Percentiles rank a stretch among this genome's conserved stretches.
Evolutionary conservation across 768 basidiomycete species (phyloP).

Genomic region (Polyporus arcularius): DNA sequence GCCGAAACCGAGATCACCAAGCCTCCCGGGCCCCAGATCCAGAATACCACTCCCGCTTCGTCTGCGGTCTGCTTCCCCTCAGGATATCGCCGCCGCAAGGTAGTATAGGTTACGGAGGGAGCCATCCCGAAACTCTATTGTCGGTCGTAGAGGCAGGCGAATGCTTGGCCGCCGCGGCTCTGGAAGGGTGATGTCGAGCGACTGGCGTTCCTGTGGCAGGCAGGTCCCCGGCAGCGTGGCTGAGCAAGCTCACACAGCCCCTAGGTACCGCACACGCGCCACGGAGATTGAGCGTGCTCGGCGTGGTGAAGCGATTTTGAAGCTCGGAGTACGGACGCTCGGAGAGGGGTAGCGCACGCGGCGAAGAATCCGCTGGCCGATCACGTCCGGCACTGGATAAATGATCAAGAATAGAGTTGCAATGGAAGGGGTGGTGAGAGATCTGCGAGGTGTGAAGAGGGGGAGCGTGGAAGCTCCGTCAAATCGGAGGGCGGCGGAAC

Average conservation of each 20-base stretch:
- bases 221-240: background rate
- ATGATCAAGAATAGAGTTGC: too few species aligned
- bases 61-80: slow-evolving; percentile 1
- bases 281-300: background rate
- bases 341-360: background rate
- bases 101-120: background rate
- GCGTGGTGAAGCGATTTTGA: background rate
- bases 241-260: background rate
- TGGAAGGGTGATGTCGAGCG: background rate
- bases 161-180: background rate
- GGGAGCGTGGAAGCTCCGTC: background rate
- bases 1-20: background rate
- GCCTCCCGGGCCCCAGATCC: background rate
- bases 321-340: background rate
- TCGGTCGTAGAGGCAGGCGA: background rate
- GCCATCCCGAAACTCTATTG: background rate
- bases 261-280: background rate
- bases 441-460: background rate
- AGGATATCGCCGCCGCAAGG: background rate
- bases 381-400: too few species aligned
- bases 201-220: background rate
- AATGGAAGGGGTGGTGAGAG: background rate
- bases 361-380: too few species aligned
- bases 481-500: background rate
- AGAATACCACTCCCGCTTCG: background rate